Conservation (phyloP, 2,329 filamentous ascomycete species). For the Aspergillus glaucus region DNA sequence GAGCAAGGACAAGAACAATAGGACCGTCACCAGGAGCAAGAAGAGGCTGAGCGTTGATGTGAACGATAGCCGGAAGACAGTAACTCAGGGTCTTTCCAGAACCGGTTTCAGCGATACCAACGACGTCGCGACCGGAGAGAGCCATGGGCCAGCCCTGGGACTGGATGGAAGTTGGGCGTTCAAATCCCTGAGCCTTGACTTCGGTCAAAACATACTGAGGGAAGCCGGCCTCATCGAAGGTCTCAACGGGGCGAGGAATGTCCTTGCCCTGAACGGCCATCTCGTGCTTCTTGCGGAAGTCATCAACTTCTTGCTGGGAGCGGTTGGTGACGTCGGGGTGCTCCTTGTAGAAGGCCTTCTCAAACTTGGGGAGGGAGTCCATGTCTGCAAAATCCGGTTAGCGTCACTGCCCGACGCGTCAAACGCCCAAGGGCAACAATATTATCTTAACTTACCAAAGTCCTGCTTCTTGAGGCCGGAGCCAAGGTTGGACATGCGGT, state of each 20-base stretch:
- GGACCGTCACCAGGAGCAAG: constrained; percentile 91
- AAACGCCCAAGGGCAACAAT: background rate
- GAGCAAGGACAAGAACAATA: constrained; percentile 91
- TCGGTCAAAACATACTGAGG: constrained; percentile 96
- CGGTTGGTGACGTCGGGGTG: constrained; percentile 70
- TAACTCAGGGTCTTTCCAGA: constrained; percentile 99
- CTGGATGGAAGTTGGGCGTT: constrained; percentile 89
- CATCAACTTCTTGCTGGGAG: constrained; percentile 71
- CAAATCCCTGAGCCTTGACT: constrained; percentile 96
- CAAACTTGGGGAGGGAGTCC: constrained; percentile 80
- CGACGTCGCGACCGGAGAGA: constrained; percentile 92
- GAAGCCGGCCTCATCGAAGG: constrained; percentile 96
- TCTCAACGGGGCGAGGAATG: constrained; percentile 90
- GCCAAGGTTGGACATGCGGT: constrained; percentile 90
- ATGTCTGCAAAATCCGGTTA: constrained; percentile 55
- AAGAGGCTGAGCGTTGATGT: constrained; percentile 98
- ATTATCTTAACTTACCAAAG: constrained; percentile 62
- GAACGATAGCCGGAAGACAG: constrained; percentile 94
- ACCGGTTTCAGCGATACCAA: constrained; percentile 98
- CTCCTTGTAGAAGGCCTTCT: constrained; percentile 99
- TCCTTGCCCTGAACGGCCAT: constrained; percentile 76
- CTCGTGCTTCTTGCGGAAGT: constrained; percentile 76
- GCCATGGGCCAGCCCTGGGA: constrained; percentile 99
- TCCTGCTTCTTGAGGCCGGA: constrained; percentile 78
- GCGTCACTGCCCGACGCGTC: constrained; percentile 7